Evolutionary conservation across 805 yeast genomes (phyloP), one percentile per base, ranked within the genome.

Genomic region (Metschnikowia aberdeeniae): DNA sequence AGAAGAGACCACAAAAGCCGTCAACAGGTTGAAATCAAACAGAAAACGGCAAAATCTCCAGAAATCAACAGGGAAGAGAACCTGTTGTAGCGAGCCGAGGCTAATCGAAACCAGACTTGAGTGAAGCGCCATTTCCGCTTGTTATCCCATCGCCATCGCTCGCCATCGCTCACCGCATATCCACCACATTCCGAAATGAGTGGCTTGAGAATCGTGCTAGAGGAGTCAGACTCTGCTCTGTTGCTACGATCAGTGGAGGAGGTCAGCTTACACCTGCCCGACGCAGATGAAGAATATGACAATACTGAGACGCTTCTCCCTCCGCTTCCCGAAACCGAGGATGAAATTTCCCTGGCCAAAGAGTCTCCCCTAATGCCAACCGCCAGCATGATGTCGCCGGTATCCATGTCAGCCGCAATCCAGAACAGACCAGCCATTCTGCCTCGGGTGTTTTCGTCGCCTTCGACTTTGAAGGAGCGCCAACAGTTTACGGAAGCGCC

Each of bases 251-350:
- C 30, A 10, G 35, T 19, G 3, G 34, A 39, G 14, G 30, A 36
- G 3, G 11, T 39, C 13, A 28, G 8, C 14, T 31, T 32, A 31
- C 29, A 28, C 7, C 29, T 3, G 19, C 36, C 42, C 6, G 28
- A 22, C 5, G 10, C 31, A 47, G 43, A n/a, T 19, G 42, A 42
- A 48, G 54, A 38, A 9, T 34, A 40, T 44, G 38, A 28, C 34
- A 42, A 35, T 34, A 24, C 45, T 8, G 60, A 56, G 36, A 42
- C 55, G n/a, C 54, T 59, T 24, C 48, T 59, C 33, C 64, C 63
- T 6, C 63, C 64, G 4, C 44, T 60, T 11, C 62, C 63, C 5
- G 57, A 52, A 22, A 45, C 37, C 20, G 43, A 41, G 22, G 41
- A 36, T 26, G 40, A 19, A 7, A 39, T 39, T 6, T n/a, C 36